Base-by-base conservation (phyloP, 441 rosid species). In the Erysimum cheiri region DNA sequence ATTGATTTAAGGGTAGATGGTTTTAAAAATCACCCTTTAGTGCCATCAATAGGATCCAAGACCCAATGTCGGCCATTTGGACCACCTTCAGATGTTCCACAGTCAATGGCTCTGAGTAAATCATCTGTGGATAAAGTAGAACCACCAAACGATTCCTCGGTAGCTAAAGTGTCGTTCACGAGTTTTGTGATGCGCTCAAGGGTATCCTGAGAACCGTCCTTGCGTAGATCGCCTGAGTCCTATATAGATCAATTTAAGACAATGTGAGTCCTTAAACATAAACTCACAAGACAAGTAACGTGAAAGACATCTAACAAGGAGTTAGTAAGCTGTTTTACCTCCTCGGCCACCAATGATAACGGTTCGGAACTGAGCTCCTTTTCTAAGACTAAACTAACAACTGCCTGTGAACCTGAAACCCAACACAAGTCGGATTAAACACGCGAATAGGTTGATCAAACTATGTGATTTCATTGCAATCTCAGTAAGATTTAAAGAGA, bases 1-100 rank as follows among this genome's bases (percentile, higher is more conserved):
- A 24, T 4, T 14, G 15, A 3, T 13, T 22, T 10, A 2, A 10
- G 22, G 2, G 35, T 13, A 55, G 15, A 37, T 37, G 6, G 32
- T 39, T 29, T 13, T 11, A 6, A 17, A 13, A 13, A 88, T 76
- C 71, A 92, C 99, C 98, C 99, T 87, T 95, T 95, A 33, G 99
- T 95, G 29, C 99, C 98, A 70, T 95, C 99, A 56, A 95, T 90
- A 40, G 99, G 99, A 82, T 95, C 99, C 77, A 95, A 85, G 72
- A 95, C 92, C 99, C 99, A 95, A 41, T 95, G 99, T 64, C 92
- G 84, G 54, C 99, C 99, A 44, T 46, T 72, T 43, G 96, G 76
- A 75, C 99, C 97, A 69, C 99, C 99, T 83, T 90, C 93, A 57
- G 97, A 88, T 76, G 82, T 83, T 47, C 98, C 97, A 56, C 77